Evolutionary conservation across 1,284 basidiomycete genomes (phyloP), one percentile per base, ranked within the genome.

Genomic region (Boletus mariae): DNA sequence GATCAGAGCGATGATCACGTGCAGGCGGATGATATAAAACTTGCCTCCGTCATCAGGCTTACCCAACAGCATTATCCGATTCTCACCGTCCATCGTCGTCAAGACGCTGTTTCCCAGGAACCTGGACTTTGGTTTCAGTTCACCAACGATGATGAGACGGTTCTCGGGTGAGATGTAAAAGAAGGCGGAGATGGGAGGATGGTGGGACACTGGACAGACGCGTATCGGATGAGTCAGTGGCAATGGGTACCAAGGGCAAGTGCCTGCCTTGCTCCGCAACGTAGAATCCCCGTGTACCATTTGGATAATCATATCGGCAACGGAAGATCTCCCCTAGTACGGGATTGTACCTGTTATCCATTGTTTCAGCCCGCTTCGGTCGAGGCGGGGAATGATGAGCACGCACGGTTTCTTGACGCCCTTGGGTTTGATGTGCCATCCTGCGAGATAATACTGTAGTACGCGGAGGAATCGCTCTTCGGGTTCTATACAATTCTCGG

Each of bases 381-480:
- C 13, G 43, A 5, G 46, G 58, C 40, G 62, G 38, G 43, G 52
- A 20, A 20, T 20, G n/a, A 35, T 11, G 29, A 31, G 11, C 29
- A 78, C 87, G 73, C 65, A 94, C 83, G 96, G 96, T 76, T 99
- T 99, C 88, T 99, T 99, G 59, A 99, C 97, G 51, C 96, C 96
- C 73, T 94, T 97, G 40, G 96, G 95, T 75, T 99, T 98, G 76
- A 98, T 97, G 73, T 99, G 97, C 96, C 96, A 99, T 43, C 96
- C 96, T n/a, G 92, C 91, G 43, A 98, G 85, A 69, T 98, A 99
- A 72, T 97, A 98, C 53, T 92, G 88, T 48, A 98, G 80, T 4
- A 98, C 92, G 53, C 87, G 82, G 58, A 98, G 79, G 72, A 98
- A 98, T 37, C 97, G 80, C 67, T 97, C 92, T 69, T 97, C 90